Conservation (phyloP, 495 filamentous ascomycete species). For the Pyronema omphalodes region DNA sequence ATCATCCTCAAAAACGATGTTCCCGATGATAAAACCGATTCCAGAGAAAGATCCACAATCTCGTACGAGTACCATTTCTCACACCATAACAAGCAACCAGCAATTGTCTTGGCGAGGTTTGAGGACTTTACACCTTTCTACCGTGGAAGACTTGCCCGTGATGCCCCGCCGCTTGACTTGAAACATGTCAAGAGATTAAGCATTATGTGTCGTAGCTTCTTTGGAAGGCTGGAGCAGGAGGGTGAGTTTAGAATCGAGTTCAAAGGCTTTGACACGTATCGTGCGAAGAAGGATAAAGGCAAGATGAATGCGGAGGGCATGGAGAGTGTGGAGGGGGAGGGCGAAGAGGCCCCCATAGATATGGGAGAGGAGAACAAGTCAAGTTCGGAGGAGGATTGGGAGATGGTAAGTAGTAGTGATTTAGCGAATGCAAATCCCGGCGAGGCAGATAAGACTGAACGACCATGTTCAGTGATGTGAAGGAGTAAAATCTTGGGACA, state of each 20-base stretch:
- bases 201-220: conserved; percentile 52
- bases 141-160: conserved; percentile 43
- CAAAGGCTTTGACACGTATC: not conserved
- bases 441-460: not conserved
- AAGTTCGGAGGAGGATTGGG: not conserved
- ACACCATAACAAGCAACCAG: not conserved
- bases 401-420: not conserved
- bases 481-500: too few relatives aligned
- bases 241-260: not conserved
- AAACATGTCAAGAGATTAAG: conserved; percentile 44
- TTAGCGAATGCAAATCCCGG: not conserved
- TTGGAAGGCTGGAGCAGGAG: conserved; percentile 28
- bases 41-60: conserved; percentile 41
- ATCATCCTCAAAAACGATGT: conserved; percentile 53
- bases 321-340: not conserved
- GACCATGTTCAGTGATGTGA: too few relatives aligned
- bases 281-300: not conserved
- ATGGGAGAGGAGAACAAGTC: not conserved
- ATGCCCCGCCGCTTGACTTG: conserved; percentile 32
- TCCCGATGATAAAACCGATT: conserved; percentile 36
- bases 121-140: conserved; percentile 49
- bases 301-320: not conserved
- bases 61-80: conserved; percentile 32
- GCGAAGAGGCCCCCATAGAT: not conserved
- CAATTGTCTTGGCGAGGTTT: conserved; percentile 29